A percentile compares a stretch with the other conserved stretches of the same genome.
Conservation (phyloP, 106 monocot species). For the Amphibolis antarctica region DNA sequence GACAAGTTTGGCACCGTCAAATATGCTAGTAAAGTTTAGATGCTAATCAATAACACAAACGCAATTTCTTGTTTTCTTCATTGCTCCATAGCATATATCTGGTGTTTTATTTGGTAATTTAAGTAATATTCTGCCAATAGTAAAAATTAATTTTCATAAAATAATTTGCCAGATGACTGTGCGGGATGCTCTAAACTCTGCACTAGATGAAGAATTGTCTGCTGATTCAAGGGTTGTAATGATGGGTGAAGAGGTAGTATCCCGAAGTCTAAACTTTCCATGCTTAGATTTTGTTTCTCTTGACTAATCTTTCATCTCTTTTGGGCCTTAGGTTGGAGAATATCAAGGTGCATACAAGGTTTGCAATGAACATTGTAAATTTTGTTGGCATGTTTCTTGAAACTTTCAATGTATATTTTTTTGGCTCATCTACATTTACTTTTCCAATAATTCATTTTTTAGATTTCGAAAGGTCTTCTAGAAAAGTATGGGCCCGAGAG, state of each 20-base stretch:
- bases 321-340: constrained; percentile 70
- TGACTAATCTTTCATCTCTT: not conserved
- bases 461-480: constrained; percentile 87
- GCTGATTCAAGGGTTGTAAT: constrained; percentile 85
- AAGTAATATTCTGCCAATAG: not conserved
- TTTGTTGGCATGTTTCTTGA: not conserved
- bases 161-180: constrained; percentile 55
- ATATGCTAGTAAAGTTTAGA: too few species aligned
- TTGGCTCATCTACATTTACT: not conserved
- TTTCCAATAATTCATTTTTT: constrained; percentile 1
- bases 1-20: too few species aligned
- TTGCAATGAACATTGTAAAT: not conserved
- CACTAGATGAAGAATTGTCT: constrained; percentile 97
- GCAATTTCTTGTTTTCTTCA: too few species aligned
- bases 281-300: not conserved
- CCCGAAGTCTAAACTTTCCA: not conserved
- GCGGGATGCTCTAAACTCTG: constrained; percentile 90
- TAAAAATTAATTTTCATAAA: not conserved
- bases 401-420: not conserved
- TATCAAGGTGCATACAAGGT: constrained; percentile 99
- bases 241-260: constrained; percentile 93
- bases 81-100: not conserved
- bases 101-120: not conserved
- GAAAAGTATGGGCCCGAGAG: constrained; percentile 98
- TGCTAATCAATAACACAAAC: too few species aligned